Conservation (phyloP, 176 grass and related monocot genomes). For the Otatea glauca region DNA sequence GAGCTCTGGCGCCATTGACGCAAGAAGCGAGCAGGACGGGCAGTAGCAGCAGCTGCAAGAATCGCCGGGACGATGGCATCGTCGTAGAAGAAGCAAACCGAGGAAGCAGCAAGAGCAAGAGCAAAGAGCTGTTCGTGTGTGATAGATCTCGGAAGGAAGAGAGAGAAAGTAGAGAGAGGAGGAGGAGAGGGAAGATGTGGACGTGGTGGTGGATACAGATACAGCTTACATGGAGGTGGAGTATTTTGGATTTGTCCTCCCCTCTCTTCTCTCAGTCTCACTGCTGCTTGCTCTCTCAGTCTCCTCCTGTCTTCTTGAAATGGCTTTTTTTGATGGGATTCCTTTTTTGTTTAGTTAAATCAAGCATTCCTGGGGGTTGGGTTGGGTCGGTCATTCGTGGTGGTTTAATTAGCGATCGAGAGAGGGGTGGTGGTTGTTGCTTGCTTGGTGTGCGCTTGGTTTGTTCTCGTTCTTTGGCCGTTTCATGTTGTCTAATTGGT, state of each 20-base stretch:
- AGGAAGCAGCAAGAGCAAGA: conserved; percentile 35
- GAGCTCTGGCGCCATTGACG: conserved; percentile 25
- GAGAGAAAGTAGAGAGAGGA: neutral
- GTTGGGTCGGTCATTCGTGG: conserved; percentile 35
- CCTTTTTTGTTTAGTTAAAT: neutral
- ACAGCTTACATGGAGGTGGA: conserved; percentile 56
- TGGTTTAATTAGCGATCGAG: conserved; percentile 31
- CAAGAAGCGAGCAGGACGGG: conserved; percentile 49
- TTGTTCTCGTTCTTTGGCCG: conserved; percentile 51
- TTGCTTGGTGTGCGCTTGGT: neutral
- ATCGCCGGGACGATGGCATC: conserved; percentile 49
- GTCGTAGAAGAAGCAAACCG: conserved; percentile 17
- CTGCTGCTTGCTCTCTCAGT: neutral
- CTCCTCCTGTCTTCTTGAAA: neutral
- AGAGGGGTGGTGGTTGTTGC: conserved; percentile 21
- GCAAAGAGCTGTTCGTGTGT: conserved; percentile 22
- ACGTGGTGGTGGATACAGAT: conserved; percentile 50
- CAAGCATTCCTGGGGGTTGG: neutral
- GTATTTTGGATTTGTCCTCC: neutral
- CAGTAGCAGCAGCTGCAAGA: conserved; percentile 41
- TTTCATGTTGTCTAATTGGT: neutral
- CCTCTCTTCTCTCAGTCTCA: neutral
- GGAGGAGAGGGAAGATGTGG: neutral
- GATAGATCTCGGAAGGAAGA: conserved; percentile 37
- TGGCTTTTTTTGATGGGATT: conserved; percentile 7